Evolutionary conservation across 129 eudicot genomes (phyloP).

Genomic region (Erigeron canadensis): DNA sequence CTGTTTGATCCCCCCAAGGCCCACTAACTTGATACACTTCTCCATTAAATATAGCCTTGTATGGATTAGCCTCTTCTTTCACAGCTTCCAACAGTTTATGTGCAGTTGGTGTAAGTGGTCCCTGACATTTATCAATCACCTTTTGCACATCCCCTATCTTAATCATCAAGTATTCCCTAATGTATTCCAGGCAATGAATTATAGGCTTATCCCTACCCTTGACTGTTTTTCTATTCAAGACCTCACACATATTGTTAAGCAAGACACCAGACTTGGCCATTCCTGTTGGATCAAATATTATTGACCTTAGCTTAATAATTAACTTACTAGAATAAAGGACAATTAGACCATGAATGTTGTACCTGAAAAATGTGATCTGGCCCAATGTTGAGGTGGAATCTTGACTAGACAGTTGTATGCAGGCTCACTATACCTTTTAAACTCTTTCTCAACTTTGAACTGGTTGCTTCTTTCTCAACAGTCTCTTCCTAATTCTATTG

Average conservation of each 20-base stretch:
- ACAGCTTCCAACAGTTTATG: background rate
- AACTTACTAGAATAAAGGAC: too few species aligned
- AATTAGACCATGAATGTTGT: too few species aligned
- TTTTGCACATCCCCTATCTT: background rate
- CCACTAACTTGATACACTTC: background rate
- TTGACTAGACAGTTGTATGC: too few species aligned
- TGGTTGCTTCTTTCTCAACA: too few species aligned
- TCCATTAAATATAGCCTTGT: background rate
- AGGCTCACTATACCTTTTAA: too few species aligned
- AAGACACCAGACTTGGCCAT: background rate
- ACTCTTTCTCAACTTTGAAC: too few species aligned
- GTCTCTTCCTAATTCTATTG: too few species aligned
- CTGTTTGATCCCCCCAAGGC: too few species aligned
- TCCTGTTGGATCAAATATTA: too few species aligned
- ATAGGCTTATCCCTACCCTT: background rate
- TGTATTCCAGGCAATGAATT: background rate
- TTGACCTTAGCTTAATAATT: too few species aligned
- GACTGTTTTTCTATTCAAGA: background rate
- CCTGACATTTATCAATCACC: background rate
- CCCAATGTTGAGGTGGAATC: too few species aligned
- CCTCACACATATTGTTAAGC: background rate
- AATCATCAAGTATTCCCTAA: background rate
- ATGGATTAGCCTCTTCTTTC: background rate
- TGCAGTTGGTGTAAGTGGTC: constrained; percentile 1
- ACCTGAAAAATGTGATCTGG: too few species aligned